Conservation (phyloP, 2,329 filamentous ascomycete genomes). For the Colletotrichum lini region DNA sequence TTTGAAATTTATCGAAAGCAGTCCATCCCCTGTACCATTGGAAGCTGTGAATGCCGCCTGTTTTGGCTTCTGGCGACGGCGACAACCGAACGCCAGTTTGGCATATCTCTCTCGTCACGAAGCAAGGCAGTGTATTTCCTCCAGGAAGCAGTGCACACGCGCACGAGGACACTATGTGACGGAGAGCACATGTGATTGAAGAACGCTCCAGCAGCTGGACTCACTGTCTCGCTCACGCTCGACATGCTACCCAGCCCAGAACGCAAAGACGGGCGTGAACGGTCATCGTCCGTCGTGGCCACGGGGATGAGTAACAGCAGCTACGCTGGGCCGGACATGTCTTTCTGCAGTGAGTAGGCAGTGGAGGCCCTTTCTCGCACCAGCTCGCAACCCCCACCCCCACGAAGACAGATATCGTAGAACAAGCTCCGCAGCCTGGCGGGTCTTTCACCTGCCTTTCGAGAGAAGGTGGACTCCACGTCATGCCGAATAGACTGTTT, state of each 20-base stretch:
- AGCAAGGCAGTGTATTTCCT: not conserved
- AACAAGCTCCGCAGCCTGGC: not conserved
- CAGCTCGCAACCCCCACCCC: not conserved
- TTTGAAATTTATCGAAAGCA: conserved; percentile 39
- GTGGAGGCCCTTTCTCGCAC: not conserved
- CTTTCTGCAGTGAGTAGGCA: not conserved
- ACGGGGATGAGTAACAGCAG: not conserved
- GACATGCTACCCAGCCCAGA: too few species aligned
- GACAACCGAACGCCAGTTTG: not conserved
- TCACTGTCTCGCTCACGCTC: too few species aligned
- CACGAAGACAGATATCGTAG: not conserved
- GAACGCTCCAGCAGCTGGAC: not conserved
- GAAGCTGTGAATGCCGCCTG: not conserved
- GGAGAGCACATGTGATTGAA: too few species aligned
- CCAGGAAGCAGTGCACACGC: not conserved
- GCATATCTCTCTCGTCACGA: not conserved
- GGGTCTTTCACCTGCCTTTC: too few species aligned
- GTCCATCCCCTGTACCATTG: not conserved
- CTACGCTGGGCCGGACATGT: not conserved
- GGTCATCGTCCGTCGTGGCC: not conserved
- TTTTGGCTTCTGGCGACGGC: not conserved
- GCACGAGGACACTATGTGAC: not conserved
- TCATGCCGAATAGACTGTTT: too few species aligned
- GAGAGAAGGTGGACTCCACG: too few species aligned
- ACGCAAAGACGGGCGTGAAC: too few species aligned